Evolutionary conservation across 108 stramenopile genomes (phyloP).

Genomic region (Conticribra guillardii): DNA sequence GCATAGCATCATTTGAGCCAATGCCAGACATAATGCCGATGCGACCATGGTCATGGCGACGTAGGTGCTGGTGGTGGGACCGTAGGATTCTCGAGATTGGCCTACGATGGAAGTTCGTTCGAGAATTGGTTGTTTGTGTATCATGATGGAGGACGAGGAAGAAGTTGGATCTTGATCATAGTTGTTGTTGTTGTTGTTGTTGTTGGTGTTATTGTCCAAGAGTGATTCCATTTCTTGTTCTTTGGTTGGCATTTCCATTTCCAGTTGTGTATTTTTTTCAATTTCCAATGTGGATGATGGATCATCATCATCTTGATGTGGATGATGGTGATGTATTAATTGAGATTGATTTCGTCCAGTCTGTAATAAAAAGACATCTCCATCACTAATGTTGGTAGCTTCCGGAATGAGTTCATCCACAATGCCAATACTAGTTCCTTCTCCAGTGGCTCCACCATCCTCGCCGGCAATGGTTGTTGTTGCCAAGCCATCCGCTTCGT

Average conservation of each 20-base stretch:
- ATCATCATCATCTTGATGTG: slow-evolving; percentile 2
- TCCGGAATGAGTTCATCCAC: slow-evolving; percentile 8
- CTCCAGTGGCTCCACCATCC: not conserved
- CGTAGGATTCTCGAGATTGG: slow-evolving; percentile 34
- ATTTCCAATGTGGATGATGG: not conserved
- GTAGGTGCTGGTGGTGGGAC: slow-evolving; percentile 12
- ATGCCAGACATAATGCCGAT: slow-evolving; percentile 29
- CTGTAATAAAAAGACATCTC: too few relatives aligned
- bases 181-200: not conserved
- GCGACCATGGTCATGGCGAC: slow-evolving; percentile 47
- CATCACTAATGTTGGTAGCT: slow-evolving; percentile 2
- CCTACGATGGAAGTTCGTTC: slow-evolving; percentile 42
- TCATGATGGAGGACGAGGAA: not conserved
- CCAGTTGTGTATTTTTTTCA: too few relatives aligned
- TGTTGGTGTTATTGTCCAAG: not conserved
- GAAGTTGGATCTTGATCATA: not conserved
- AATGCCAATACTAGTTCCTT: not conserved
- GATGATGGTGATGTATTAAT: slow-evolving; percentile 9
- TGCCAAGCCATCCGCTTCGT: not conserved
- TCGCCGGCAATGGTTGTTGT: not conserved
- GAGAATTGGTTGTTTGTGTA: slow-evolving; percentile 13
- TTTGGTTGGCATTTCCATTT: too few relatives aligned
- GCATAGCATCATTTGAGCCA: slow-evolving; percentile 44
- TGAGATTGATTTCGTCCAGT: too few relatives aligned
- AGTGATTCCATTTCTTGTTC: too few relatives aligned